Evolutionary conservation across 352 stramenopile genomes (phyloP).

Genomic region (Phytopythium boreale): DNA sequence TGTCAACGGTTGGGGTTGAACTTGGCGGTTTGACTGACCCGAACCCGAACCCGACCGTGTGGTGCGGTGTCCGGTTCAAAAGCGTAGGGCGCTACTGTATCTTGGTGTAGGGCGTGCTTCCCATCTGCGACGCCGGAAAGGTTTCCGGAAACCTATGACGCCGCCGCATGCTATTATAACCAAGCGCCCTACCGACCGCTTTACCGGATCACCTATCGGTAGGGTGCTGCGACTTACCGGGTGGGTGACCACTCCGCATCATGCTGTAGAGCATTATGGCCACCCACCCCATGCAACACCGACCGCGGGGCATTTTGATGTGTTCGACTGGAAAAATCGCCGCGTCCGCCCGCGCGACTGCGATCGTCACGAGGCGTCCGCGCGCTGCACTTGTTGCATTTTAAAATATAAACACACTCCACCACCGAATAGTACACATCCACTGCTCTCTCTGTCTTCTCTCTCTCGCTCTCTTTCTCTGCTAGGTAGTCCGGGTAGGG

Average conservation of each 20-base stretch:
- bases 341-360: not conserved
- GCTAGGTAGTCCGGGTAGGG: not conserved
- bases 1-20: not conserved
- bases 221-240: too few species aligned
- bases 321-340: not conserved
- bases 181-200: too few species aligned
- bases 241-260: too few species aligned
- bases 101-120: too few species aligned
- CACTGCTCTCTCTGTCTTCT: not conserved
- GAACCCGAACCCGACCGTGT: not conserved
- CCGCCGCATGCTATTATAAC: too few species aligned
- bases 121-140: too few species aligned
- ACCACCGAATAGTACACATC: constrained; percentile 4
- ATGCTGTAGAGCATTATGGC: too few species aligned
- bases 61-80: not conserved
- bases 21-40: not conserved
- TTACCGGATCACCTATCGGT: too few species aligned
- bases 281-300: too few species aligned
- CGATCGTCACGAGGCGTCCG: not conserved
- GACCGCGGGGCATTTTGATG: too few species aligned
- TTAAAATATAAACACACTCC: not conserved
- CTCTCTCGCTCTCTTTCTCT: not conserved
- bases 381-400: not conserved
- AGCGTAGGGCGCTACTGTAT: too few species aligned
- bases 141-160: too few species aligned